Evolutionary conservation across 345 rosid species (phyloP), one percentile per base, ranked within the genome.

Genomic region (Bruguiera parviflora): DNA sequence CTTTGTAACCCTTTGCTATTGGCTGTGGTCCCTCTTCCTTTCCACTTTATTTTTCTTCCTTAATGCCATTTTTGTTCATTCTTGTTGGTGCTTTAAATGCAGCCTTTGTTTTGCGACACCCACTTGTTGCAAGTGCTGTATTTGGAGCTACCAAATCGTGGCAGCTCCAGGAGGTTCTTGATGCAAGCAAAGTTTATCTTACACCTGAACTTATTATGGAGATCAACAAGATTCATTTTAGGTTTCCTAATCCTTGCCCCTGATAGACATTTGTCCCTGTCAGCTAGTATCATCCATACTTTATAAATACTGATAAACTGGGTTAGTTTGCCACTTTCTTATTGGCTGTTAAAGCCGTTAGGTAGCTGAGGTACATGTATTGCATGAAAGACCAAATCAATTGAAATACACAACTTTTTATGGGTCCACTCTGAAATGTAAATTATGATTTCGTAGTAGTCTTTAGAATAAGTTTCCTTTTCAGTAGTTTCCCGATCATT

Each of bases 221-320:
- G 60, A 75, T 85, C 61, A 56, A 77, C 68, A 57, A 64, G 65
- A 64, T 84, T 56, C 88, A 84, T 73, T 77, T 71, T 18, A 78
- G 67, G 75, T 80, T 80, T 68, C 85, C 89, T 20, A 82, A 78
- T 71, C 86, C 92, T 33, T 83, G 89, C 35, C 87, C 89, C 15
- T 83, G 79, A 84, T 20, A 37, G 21, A 66, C 29, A 5, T 5
- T 56, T 22, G 19, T 56, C 59, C 19, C 59, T 37, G 49, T 43
- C 16, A 3, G 49, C 37, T 33, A 33, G 37, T 33, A 33, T 33
- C 9, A 33, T 43, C 49, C 3, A 3, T 39, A 39, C 46, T 8
- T 39, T 3, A 39, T 10, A 0, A 37, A 37, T 37, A 10, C 46
- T 9, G 46, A 10, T 10, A 9, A 9, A 39, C 46, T 33, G 9